Evolutionary conservation across 1,139 yeast genomes (phyloP), one percentile per base, ranked within the genome.

Genomic region (Geotrichum macrosporum): DNA sequence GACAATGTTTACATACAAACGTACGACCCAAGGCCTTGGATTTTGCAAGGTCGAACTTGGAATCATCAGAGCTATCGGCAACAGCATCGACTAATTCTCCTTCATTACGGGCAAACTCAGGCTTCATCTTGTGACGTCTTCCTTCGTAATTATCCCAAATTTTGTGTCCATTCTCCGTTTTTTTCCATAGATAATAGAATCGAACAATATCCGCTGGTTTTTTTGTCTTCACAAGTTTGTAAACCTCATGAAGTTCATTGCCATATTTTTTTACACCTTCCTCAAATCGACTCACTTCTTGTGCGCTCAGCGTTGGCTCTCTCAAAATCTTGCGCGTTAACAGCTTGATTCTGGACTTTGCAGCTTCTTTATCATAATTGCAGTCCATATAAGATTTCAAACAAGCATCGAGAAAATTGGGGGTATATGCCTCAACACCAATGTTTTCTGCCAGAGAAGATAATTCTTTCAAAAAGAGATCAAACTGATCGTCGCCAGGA

Each of bases 171-270:
- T 73, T 73, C 26, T 75, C 70, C 0, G 96, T 81, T 63, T 89
- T 89, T 64, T 89, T 89, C 97, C 97, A 89, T 44, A 84, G 68
- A 59, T 89, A 89, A 60, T 86, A 89, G 61, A 75, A 89, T 46
- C 96, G 67, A 1, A 89, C 96, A 53, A 88, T 74, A 80, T 82
- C 84, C 0, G 89, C 75, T 46, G 80, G 70, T 0, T 86, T 71
- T 55, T 84, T 94, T 0, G 88, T 74, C 35, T 75, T 75, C 4
- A 89, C 94, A 53, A 74, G 76, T 58, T 80, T 76, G 55, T 65
- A 77, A 0, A 86, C 94, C 1, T 84, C 87, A 58, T 78, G 80
- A 19, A 89, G 66, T 59, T 89, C 96, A 60, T 87, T 81, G 5
- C 96, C 97, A 61, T 76, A 76, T 50, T 75, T 73, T 32, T 71